Percentiles rank a stretch among this genome's conserved stretches.
phyloP scores from a whole-genome alignment of 106 monocot genomes.

The Allium sativum region DNA sequence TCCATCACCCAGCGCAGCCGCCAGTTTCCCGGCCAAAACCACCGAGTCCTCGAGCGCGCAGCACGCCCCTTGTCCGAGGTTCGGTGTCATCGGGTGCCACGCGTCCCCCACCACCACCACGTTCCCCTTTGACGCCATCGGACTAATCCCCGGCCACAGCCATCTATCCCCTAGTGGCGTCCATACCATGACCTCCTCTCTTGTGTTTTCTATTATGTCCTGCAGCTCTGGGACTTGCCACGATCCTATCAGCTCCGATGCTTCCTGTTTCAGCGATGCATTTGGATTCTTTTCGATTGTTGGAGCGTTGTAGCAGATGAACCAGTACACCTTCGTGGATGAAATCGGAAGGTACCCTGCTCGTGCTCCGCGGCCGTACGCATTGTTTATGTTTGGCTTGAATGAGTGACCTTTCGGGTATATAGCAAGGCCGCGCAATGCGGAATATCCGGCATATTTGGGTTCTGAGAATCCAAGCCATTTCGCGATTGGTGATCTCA shows the following conservation, averaged over 20 bases:
- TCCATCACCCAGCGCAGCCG: slow-evolving; percentile 15
- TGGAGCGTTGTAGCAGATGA: slow-evolving; percentile 79
- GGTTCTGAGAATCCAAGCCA: slow-evolving; percentile 96
- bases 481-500: slow-evolving; percentile 71
- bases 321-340: slow-evolving; percentile 80
- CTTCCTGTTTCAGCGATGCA: too few species aligned
- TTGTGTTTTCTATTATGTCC: too few species aligned
- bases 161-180: slow-evolving; percentile 84
- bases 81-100: slow-evolving; percentile 98
- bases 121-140: slow-evolving; percentile 27
- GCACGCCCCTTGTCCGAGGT: slow-evolving; percentile 87
- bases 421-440: slow-evolving; percentile 71
- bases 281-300: too few species aligned
- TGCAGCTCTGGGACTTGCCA: too few species aligned
- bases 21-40: slow-evolving; percentile 54
- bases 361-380: slow-evolving; percentile 72
- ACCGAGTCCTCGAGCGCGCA: slow-evolving; percentile 82
- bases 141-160: slow-evolving; percentile 77
- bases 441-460: slow-evolving; percentile 72
- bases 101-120: slow-evolving; percentile 77
- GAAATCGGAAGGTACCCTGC: slow-evolving; percentile 87
- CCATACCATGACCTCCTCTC: too few species aligned
- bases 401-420: slow-evolving; percentile 81
- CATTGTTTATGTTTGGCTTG: slow-evolving; percentile 52
- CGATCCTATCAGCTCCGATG: too few species aligned